A percentile compares a stretch with the other conserved stretches of the same genome.
Evolutionary conservation across 208 protist genomes (phyloP).

Genomic region (Leishmania tarentolae): DNA sequence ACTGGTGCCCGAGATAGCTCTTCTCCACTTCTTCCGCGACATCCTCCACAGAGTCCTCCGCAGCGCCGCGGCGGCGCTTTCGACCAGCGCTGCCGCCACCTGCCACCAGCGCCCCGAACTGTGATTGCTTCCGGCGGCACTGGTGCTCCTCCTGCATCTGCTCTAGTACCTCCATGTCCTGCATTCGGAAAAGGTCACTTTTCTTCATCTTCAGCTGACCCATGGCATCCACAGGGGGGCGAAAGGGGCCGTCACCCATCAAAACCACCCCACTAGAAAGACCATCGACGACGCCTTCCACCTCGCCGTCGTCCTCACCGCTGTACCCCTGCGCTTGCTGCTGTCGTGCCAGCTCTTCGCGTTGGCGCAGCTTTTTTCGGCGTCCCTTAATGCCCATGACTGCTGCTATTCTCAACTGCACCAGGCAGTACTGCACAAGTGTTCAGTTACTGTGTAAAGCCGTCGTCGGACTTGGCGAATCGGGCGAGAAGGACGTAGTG

Average conservation of each 20-base stretch:
- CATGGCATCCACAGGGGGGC: constrained; percentile 48
- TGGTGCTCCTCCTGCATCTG: constrained; percentile 76
- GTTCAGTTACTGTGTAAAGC: neutral
- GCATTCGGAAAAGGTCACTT: constrained; percentile 82
- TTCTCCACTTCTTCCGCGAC: constrained; percentile 39
- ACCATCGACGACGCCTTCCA: neutral
- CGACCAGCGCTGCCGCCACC: constrained; percentile 10
- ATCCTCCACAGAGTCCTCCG: constrained; percentile 18
- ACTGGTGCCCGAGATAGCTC: constrained; percentile 47
- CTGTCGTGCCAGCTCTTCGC: constrained; percentile 35
- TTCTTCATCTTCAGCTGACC: constrained; percentile 79
- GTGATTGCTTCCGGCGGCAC: constrained; percentile 38
- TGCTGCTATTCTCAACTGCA: neutral
- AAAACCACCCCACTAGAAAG: constrained; percentile 15
- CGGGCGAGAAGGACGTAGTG: neutral
- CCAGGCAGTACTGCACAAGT: neutral
- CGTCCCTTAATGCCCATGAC: constrained; percentile 87
- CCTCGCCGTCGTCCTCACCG: constrained; percentile 13
- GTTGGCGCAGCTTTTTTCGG: constrained; percentile 67
- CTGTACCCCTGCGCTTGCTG: constrained; percentile 17
- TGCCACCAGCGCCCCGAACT: constrained; percentile 14
- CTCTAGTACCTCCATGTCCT: constrained; percentile 82
- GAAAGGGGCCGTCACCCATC: constrained; percentile 54
- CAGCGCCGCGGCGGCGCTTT: constrained; percentile 18
- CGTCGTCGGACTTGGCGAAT: neutral